phyloP scores from a whole-genome alignment of 2,329 filamentous ascomycete genomes.

The Leptographium procerum region DNA sequence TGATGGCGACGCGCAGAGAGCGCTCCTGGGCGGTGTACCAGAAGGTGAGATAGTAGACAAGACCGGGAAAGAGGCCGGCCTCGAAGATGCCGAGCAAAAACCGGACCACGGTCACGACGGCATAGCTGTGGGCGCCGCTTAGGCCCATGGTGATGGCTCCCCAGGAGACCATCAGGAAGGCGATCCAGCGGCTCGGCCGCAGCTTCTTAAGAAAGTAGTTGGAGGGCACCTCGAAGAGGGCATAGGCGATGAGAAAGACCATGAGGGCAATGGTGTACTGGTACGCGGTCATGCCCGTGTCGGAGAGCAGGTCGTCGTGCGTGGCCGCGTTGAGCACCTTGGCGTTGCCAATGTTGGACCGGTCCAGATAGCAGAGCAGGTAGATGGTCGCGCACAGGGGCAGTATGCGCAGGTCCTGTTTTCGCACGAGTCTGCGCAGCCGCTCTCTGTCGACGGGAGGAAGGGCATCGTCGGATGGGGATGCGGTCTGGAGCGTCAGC shows the following conservation, averaged over 20 bases:
- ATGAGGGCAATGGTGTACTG: constrained; percentile 49
- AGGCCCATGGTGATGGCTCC: constrained; percentile 56
- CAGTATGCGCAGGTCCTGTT: constrained; percentile 52
- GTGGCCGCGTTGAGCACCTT: constrained; percentile 52
- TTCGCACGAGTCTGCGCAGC: constrained; percentile 35
- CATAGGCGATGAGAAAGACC: constrained; percentile 50
- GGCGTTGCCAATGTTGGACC: constrained; percentile 58
- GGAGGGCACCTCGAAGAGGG: constrained; percentile 51
- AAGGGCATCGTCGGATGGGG: not conserved
- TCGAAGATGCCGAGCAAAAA: constrained; percentile 52
- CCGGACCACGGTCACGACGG: constrained; percentile 52
- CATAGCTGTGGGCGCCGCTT: constrained; percentile 51
- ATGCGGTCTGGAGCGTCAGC: too few relatives aligned
- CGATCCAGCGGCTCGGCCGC: constrained; percentile 50
- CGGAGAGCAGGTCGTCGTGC: constrained; percentile 48
- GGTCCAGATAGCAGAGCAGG: constrained; percentile 56
- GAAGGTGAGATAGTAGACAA: constrained; percentile 52
- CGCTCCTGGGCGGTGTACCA: constrained; percentile 64
- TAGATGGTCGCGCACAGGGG: constrained; percentile 54
- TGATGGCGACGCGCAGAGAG: constrained; percentile 58
- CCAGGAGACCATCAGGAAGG: constrained; percentile 57
- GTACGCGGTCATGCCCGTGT: constrained; percentile 48
- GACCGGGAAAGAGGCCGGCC: constrained; percentile 35
- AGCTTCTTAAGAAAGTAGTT: constrained; percentile 55
- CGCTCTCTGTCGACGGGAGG: not conserved